A percentile compares a stretch with the other conserved stretches of the same genome.
These are phyloP conservation scores for Moesziomyces antarcticus DNA, from an alignment of 1,284 basidiomycete genomes.

Conservation along the genomic window DNA sequence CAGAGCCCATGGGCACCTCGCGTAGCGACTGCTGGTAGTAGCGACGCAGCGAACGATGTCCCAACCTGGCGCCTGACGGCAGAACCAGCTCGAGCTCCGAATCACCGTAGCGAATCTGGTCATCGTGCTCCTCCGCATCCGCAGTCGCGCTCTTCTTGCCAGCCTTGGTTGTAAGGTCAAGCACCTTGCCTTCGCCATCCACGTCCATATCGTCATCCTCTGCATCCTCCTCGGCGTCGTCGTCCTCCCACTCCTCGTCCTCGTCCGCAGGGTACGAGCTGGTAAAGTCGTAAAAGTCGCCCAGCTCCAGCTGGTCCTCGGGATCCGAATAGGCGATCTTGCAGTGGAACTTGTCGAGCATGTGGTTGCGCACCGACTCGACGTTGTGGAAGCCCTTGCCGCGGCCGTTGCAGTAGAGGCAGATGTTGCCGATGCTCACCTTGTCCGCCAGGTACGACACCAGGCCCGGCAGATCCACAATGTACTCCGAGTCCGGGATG, in stretches of 20 bases:
- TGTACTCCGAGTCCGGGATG: conserved; percentile 91
- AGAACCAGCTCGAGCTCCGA: conserved; percentile 87
- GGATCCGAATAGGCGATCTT: conserved; percentile 91
- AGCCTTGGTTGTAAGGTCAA: conserved; percentile 21
- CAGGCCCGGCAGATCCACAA: conserved; percentile 84
- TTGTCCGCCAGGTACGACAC: conserved; percentile 91
- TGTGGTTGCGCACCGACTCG: conserved; percentile 63
- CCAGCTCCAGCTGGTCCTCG: conserved; percentile 83
- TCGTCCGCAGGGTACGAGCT: conserved; percentile 76
- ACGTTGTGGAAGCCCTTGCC: conserved; percentile 58
- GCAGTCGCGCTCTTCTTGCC: conserved; percentile 64
- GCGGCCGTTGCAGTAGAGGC: conserved; percentile 78
- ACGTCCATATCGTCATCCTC: conserved; percentile 52
- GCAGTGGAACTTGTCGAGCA: conserved; percentile 76
- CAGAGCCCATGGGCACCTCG: conserved; percentile 40
- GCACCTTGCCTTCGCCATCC: conserved; percentile 28
- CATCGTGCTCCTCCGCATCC: conserved; percentile 74
- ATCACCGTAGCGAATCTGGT: conserved; percentile 69
- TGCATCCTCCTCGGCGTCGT: conserved; percentile 37
- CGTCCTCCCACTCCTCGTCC: conserved; percentile 63
- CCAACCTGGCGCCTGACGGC: conserved; percentile 90
- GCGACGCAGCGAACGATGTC: conserved; percentile 85
- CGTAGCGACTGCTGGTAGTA: conserved; percentile 81
- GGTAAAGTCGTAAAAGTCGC: conserved; percentile 94
- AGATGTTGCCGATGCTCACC: conserved; percentile 89